Evolutionary conservation across 768 basidiomycete genomes (phyloP), one percentile per base, ranked within the genome.

Genomic region (Suillus alpinus): DNA sequence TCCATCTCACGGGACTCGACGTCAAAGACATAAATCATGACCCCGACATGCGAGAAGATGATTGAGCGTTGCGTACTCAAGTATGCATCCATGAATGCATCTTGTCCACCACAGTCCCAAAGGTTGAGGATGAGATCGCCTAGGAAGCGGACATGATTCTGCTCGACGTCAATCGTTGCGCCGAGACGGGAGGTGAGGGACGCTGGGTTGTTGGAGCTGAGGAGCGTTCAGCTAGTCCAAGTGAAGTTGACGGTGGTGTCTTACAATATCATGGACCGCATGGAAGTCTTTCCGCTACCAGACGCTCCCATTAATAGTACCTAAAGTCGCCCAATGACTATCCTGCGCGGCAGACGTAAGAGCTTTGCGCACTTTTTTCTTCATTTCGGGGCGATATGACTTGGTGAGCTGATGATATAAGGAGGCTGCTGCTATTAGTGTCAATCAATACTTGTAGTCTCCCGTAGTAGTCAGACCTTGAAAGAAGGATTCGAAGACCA

Each of bases 101-200:
- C 94, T 75, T 99, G 97, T 8, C 97, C 97, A 46, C 96, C 97
- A 67, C 97, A 98, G 76, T 99, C 97, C 96, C 96, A 98, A 6
- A 98, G 82, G 71, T 96, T 96, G 73, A 99, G 86, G 63, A 94
- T 91, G 68, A 98, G 87, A 70, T 96, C 94, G 14, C 95, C 95
- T 14, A 99, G 86, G 74, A 99, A 98, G 46, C 95, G 90, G 64
- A 98, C 94, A 71, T 97, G 94, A 67, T 95, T 96, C 73, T 95
- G 93, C 73, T 98, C 96, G 62, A 98, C 95, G 72, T 98, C 96
- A 65, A 98, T 96, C 9, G 97, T 99, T 18, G 96, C 95, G 31
- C 95, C 95, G 34, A 99, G 83, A 18, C 95, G 85, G 53, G 91
- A 82, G 2, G 96, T 98, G 62, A 95, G 81, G 40, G 92, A 91